Percentiles rank a stretch among this genome's conserved stretches.
These are phyloP conservation scores for Debaryomyces nepalensis DNA, from an alignment of 1,139 yeast species.

Conservation along the genomic window DNA sequence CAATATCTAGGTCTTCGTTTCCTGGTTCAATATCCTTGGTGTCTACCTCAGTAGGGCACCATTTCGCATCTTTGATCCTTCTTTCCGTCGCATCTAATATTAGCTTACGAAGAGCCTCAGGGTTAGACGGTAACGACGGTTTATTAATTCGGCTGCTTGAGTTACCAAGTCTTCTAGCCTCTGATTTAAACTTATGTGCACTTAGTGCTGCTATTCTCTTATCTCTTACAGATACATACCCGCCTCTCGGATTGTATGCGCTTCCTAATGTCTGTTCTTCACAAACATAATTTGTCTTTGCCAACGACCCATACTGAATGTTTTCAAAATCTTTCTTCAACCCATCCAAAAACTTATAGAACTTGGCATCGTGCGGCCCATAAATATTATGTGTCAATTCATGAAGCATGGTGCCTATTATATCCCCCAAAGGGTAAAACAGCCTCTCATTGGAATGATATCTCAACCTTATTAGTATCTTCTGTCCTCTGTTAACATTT, in stretches of 20 bases:
- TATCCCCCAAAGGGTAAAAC: conserved; percentile 69
- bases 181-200: conserved; percentile 44
- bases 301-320: conserved; percentile 36
- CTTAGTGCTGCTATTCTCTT: conserved; percentile 43
- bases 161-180: conserved; percentile 41
- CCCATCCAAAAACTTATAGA: conserved; percentile 68
- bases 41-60: conserved; percentile 45
- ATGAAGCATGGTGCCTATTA: conserved; percentile 85
- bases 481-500: conserved; percentile 83
- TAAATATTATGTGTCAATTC: conserved; percentile 80
- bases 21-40: conserved; percentile 16
- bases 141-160: conserved; percentile 17
- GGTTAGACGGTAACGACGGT: conserved; percentile 14
- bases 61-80: conserved; percentile 58
- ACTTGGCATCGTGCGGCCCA: conserved; percentile 81
- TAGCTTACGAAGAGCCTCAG: conserved; percentile 46
- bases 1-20: conserved; percentile 40
- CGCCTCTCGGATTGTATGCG: conserved; percentile 19
- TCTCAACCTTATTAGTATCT: conserved; percentile 74
- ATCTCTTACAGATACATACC: conserved; percentile 37
- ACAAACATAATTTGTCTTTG: conserved; percentile 40
- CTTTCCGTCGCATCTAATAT: conserved; percentile 72
- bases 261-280: conserved; percentile 60
- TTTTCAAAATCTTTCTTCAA: conserved; percentile 62
- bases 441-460: conserved; percentile 55